A percentile compares a stretch with the other conserved stretches of the same genome.
Evolutionary conservation across 768 basidiomycete genomes (phyloP).

Genomic region (Termitomyces sp.): DNA sequence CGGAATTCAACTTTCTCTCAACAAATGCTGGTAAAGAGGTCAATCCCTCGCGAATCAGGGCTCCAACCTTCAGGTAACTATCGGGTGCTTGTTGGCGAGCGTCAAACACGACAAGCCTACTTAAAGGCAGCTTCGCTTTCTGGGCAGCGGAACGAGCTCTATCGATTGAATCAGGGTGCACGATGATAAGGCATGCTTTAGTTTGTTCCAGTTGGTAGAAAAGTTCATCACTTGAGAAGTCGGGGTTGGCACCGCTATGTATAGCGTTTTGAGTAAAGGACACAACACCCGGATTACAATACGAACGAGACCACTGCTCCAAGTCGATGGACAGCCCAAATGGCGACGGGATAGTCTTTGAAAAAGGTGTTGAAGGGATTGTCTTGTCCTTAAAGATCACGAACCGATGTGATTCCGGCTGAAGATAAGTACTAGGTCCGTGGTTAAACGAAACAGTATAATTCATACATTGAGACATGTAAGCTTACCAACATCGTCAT

Average conservation of each 20-base stretch:
- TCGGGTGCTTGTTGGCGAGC: conserved; percentile 2
- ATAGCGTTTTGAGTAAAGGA: neutral
- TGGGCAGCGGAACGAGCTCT: conserved; percentile 37
- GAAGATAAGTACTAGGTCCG: conserved; percentile 49
- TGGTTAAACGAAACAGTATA: neutral
- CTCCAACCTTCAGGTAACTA: conserved; percentile 32
- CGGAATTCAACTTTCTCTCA: conserved; percentile 45
- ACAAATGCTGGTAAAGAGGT: conserved; percentile 27
- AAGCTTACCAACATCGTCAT: conserved; percentile 46
- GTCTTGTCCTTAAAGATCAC: conserved; percentile 3
- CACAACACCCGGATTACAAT: neutral
- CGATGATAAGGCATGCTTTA: conserved; percentile 41
- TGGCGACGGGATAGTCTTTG: conserved; percentile 48
- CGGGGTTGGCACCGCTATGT: conserved; percentile 55
- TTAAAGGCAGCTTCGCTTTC: conserved; percentile 27
- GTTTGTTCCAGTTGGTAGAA: conserved; percentile 47
- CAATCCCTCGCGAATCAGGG: conserved; percentile 44
- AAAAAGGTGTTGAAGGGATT: neutral
- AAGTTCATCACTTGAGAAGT: conserved; percentile 47
- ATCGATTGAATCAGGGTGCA: conserved; percentile 37
- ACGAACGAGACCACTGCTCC: conserved; percentile 55
- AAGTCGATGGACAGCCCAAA: conserved; percentile 52
- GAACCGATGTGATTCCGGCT: conserved; percentile 64
- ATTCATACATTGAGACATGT: neutral
- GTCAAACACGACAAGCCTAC: conserved; percentile 39